Evolutionary conservation across 331 rosid genomes (phyloP).

Genomic region (Pyracantha coccinea): DNA sequence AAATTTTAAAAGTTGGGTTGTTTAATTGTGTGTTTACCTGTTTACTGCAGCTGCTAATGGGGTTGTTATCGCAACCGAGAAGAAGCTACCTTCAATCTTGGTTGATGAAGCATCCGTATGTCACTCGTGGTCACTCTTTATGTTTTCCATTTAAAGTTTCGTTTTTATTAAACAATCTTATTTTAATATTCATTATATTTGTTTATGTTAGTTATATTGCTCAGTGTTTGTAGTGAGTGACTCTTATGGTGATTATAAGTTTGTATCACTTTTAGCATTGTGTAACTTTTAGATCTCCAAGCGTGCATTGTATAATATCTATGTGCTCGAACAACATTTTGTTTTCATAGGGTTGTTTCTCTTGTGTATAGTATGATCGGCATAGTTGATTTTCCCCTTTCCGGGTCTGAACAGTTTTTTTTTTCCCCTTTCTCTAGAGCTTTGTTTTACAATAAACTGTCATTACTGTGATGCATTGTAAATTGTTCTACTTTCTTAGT

Average conservation of each 20-base stretch:
- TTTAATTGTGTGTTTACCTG: slow-evolving; percentile 5
- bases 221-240: not conserved
- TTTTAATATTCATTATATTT: not conserved
- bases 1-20: not conserved
- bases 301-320: not conserved
- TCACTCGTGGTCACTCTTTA: slow-evolving; percentile 4
- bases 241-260: not conserved
- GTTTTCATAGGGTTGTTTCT: not conserved
- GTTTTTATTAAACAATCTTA: not conserved
- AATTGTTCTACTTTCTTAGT: not conserved
- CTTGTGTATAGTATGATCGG: not conserved
- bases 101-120: slow-evolving; percentile 78
- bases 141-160: not conserved
- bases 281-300: not conserved
- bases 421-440: not conserved
- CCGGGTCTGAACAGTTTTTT: not conserved
- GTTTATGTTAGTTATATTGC: not conserved
- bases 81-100: slow-evolving; percentile 79
- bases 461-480: not conserved
- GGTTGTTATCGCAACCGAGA: slow-evolving; percentile 79
- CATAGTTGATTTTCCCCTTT: not conserved
- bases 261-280: not conserved
- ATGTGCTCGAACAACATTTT: not conserved
- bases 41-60: slow-evolving; percentile 71
- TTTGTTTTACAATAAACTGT: not conserved